Conservation (phyloP, 2,329 filamentous ascomycete species). For the Colletotrichum costaricense region DNA sequence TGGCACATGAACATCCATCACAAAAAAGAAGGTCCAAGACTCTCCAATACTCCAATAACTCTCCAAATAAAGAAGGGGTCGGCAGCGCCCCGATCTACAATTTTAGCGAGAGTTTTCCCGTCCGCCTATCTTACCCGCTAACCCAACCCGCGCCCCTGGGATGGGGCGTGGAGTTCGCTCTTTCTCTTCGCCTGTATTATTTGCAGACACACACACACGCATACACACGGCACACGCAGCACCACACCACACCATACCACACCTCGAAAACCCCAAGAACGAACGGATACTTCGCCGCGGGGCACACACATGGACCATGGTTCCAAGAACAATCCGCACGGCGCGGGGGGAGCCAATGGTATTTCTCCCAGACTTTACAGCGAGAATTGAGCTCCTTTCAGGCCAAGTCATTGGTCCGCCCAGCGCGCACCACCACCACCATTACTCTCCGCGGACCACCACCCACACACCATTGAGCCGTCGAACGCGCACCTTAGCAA, state of each 20-base stretch:
- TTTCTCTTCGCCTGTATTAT: background rate
- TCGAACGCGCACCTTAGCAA: no score
- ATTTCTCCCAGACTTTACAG: conserved; percentile 24
- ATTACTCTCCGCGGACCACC: background rate
- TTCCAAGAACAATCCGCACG: no score
- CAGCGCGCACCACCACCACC: background rate
- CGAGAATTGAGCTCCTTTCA: conserved; percentile 33
- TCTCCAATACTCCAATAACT: background rate
- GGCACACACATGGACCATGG: background rate
- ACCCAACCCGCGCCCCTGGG: background rate
- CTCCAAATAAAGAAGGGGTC: background rate
- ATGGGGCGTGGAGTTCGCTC: background rate
- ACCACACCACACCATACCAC: background rate
- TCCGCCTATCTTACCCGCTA: background rate
- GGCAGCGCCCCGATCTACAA: background rate
- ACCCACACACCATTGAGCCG: background rate
- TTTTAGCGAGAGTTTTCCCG: background rate
- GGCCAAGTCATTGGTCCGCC: conserved; percentile 20
- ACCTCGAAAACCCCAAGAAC: background rate
- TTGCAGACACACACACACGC: background rate
- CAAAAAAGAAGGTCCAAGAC: background rate
- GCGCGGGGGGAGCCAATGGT: background rate
- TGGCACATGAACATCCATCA: no score
- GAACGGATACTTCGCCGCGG: no score
- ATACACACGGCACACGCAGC: no score